A percentile compares a stretch with the other conserved stretches of the same genome.
Evolutionary conservation across 169 alveolate species (phyloP).

Genomic region (Theileria equi): DNA sequence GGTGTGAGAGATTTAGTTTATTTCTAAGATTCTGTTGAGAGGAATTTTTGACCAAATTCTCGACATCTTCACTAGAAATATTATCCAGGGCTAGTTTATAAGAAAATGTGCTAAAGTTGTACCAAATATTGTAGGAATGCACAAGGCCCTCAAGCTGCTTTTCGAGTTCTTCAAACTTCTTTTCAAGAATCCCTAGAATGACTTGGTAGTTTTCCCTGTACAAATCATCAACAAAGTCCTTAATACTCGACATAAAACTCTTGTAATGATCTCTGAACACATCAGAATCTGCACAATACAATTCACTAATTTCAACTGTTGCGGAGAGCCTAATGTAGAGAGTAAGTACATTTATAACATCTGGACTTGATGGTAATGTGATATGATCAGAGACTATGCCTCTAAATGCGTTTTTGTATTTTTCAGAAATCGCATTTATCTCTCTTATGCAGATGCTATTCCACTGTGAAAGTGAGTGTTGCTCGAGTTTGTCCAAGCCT

Average conservation of each 20-base stretch:
- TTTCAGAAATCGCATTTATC: not conserved
- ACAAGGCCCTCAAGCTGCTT: not conserved
- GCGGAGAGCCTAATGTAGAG: not conserved
- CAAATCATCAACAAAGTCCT: not conserved
- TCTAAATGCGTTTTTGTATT: conserved; percentile 8
- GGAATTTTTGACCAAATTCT: not conserved
- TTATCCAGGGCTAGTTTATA: not conserved
- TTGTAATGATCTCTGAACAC: not conserved
- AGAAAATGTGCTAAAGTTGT: not conserved
- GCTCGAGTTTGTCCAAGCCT: conserved; percentile 4
- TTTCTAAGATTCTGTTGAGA: not conserved
- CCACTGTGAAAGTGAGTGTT: conserved; percentile 25
- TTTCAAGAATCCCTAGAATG: not conserved
- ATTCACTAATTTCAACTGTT: not conserved
- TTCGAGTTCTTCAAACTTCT: not conserved
- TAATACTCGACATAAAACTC: not conserved
- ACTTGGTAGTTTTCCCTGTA: not conserved
- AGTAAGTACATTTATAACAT: not conserved
- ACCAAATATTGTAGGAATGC: not conserved
- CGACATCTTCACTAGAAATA: not conserved
- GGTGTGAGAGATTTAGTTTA: too few relatives aligned
- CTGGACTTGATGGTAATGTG: conserved; percentile 3
- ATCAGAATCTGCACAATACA: not conserved
- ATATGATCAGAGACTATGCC: not conserved
- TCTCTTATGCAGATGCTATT: conserved; percentile 9